Evolutionary conservation across 495 filamentous ascomycete species (phyloP).

Genomic region (Talaromyces ruber): DNA sequence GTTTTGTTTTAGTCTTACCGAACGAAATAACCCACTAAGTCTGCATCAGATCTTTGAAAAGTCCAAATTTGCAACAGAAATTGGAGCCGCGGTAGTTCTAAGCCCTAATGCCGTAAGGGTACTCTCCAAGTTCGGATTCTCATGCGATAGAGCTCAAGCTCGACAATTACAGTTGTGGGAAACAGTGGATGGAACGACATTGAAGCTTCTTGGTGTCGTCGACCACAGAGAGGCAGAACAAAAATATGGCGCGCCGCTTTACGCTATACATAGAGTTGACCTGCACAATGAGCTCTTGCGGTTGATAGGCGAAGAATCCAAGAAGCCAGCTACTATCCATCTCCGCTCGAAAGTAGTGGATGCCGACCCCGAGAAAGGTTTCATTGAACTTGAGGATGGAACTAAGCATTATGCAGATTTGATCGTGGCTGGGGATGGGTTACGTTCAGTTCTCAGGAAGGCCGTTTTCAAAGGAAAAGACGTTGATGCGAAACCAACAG

Average conservation of each 20-base stretch:
- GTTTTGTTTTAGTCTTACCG: background rate
- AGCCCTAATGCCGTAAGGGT: slow-evolving; percentile 34
- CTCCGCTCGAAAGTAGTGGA: slow-evolving; percentile 7
- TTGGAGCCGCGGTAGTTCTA: slow-evolving; percentile 38
- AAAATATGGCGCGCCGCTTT: slow-evolving; percentile 8
- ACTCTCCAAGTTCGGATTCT: slow-evolving; percentile 24
- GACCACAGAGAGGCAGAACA: slow-evolving; percentile 9
- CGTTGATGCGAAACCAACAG: background rate
- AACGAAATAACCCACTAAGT: background rate
- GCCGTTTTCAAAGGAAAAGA: slow-evolving; percentile 10
- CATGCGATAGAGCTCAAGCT: slow-evolving; percentile 23
- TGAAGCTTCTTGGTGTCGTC: slow-evolving; percentile 15
- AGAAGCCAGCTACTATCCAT: slow-evolving; percentile 19
- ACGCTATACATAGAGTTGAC: slow-evolving; percentile 43
- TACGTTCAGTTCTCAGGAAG: slow-evolving; percentile 27
- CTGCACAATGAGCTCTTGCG: slow-evolving; percentile 35
- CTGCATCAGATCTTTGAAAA: slow-evolving; percentile 10
- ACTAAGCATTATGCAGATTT: slow-evolving; percentile 27
- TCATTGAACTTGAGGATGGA: slow-evolving; percentile 25
- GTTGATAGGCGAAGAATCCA: slow-evolving; percentile 16
- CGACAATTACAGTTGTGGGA: slow-evolving; percentile 11
- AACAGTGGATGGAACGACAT: slow-evolving; percentile 13
- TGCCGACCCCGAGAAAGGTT: slow-evolving; percentile 24
- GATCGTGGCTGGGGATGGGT: slow-evolving; percentile 41
- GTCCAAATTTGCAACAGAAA: slow-evolving; percentile 23